These are phyloP conservation scores for Podosphaera fusca DNA, from an alignment of 2,329 filamentous ascomycete genomes.

Conservation along the genomic window DNA sequence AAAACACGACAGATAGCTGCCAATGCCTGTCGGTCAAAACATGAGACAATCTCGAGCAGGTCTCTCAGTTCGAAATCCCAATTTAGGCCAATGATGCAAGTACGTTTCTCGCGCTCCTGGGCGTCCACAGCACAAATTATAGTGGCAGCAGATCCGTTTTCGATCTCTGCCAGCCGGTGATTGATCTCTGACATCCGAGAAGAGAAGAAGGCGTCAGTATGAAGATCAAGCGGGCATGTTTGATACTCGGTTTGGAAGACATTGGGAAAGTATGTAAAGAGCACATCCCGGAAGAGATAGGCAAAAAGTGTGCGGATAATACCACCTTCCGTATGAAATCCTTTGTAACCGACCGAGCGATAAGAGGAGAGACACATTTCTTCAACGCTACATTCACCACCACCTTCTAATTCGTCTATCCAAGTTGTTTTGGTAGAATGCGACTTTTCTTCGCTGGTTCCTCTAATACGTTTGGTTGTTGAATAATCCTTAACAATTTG, in stretches of 20 bases:
- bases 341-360: constrained; percentile 62
- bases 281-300: constrained; percentile 77
- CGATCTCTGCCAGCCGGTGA: constrained; percentile 61
- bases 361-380: constrained; percentile 84
- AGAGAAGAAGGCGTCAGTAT: constrained; percentile 80
- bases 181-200: constrained; percentile 78
- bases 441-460: constrained; percentile 11
- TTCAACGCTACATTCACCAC: constrained; percentile 67
- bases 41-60: constrained; percentile 52
- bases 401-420: constrained; percentile 51
- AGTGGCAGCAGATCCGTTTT: constrained; percentile 49
- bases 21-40: constrained; percentile 61
- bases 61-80: constrained; percentile 73
- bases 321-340: constrained; percentile 79
- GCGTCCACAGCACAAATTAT: constrained; percentile 48
- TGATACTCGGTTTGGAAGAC: constrained; percentile 94
- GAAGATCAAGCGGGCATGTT: constrained; percentile 76
- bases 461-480: constrained; percentile 8
- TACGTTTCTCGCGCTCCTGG: constrained; percentile 43
- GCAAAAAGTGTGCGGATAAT: constrained; percentile 79
- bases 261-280: constrained; percentile 85
- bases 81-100: constrained; percentile 75
- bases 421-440: constrained; percentile 57
- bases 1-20: constrained; percentile 78
- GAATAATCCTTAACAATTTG: constrained; percentile 42